Percentiles rank a stretch among this genome's conserved stretches.
Evolutionary conservation across 1,284 basidiomycete species (phyloP).

Genomic region (Ganoderma boninense): DNA sequence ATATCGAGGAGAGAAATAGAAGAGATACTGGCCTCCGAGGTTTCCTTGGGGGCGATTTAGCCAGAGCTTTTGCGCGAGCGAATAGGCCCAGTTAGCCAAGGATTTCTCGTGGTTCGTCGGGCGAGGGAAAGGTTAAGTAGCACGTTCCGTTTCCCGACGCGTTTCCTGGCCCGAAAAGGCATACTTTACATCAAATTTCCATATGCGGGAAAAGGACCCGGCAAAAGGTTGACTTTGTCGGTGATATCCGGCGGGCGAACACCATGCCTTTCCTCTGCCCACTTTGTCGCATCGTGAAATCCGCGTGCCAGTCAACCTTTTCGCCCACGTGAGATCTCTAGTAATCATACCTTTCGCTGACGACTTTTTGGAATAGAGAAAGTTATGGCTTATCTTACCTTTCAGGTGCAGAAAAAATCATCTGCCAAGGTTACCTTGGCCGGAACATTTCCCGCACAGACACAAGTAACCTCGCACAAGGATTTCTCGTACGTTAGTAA

Average conservation of each 20-base stretch:
- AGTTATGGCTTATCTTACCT: background rate
- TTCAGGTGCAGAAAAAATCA: background rate
- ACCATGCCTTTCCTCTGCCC: background rate
- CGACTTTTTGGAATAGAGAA: background rate
- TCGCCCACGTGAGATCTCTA: too few relatives aligned
- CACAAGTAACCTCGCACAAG: background rate
- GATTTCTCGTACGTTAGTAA: background rate
- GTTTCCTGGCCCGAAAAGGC: background rate
- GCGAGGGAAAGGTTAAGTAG: background rate
- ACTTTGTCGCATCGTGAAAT: background rate
- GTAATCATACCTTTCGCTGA: background rate
- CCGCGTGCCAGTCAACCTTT: too few relatives aligned
- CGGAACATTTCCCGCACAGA: background rate
- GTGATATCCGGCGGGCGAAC: background rate
- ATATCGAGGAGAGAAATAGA: background rate
- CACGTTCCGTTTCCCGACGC: background rate
- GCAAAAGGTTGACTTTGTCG: background rate
- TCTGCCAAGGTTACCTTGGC: background rate
- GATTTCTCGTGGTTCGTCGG: background rate
- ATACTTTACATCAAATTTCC: background rate
- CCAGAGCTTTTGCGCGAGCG: background rate
- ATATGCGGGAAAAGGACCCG: background rate
- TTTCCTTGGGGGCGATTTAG: background rate
- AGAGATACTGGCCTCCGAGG: background rate
- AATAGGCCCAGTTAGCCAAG: background rate